Evolutionary conservation across 805 yeast species (phyloP).

Genomic region (Candida chauliodis): DNA sequence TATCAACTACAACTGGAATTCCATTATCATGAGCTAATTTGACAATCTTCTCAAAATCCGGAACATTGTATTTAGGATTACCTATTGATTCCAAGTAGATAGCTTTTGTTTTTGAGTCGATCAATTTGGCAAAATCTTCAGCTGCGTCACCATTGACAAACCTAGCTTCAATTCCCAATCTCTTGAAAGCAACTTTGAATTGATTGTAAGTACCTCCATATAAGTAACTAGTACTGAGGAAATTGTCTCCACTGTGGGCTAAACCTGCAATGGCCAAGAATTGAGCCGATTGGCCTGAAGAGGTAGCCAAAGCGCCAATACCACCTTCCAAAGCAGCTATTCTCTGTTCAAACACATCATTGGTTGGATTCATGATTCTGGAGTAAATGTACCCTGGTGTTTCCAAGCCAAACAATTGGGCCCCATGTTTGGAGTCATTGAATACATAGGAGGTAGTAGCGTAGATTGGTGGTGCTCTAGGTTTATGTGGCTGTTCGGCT

Average conservation of each 20-base stretch:
- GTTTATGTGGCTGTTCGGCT: constrained; percentile 57
- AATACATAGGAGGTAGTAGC: constrained; percentile 89
- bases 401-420: constrained; percentile 81
- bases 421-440: constrained; percentile 86
- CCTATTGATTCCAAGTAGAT: constrained; percentile 88
- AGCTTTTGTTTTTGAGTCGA: constrained; percentile 86
- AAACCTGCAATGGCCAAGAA: constrained; percentile 76
- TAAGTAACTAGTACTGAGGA: constrained; percentile 78
- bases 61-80: constrained; percentile 88
- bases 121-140: constrained; percentile 67
- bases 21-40: constrained; percentile 83
- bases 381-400: constrained; percentile 86
- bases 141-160: constrained; percentile 80
- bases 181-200: constrained; percentile 86
- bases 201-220: constrained; percentile 98
- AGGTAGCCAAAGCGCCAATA: constrained; percentile 79
- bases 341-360: constrained; percentile 85
- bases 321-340: constrained; percentile 93
- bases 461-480: constrained; percentile 92
- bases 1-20: constrained; percentile 87
- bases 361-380: constrained; percentile 90
- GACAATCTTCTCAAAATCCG: constrained; percentile 78
- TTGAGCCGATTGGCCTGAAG: constrained; percentile 98
- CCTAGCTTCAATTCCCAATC: constrained; percentile 80
- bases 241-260: constrained; percentile 86